Conservation (phyloP, 129 eudicot genomes). For the Pulicaria dysenterica region DNA sequence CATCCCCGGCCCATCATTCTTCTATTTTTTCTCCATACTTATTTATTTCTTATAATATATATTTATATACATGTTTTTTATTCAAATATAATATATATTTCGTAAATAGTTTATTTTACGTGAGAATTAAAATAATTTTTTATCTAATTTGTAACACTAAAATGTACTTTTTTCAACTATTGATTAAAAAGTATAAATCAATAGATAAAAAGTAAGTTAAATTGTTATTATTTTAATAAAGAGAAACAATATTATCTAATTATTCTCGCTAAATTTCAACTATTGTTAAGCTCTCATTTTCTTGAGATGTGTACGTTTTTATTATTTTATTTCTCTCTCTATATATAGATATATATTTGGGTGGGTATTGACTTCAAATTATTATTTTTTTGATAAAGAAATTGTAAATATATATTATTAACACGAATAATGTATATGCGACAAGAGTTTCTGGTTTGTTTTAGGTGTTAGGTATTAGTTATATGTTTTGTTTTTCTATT, state of each 20-base stretch:
- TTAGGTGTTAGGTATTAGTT: no score
- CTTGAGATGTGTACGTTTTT: background rate
- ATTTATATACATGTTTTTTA: background rate
- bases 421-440: background rate
- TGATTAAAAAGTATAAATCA: no score
- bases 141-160: no score
- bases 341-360: no score
- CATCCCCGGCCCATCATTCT: background rate
- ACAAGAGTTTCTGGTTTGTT: background rate
- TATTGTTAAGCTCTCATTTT: conserved; percentile 10
- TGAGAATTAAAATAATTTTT: background rate
- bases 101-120: background rate
- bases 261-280: background rate
- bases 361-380: conserved; percentile 13
- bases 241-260: background rate
- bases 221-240: background rate
- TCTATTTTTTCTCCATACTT: background rate
- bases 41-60: background rate
- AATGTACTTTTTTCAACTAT: no score
- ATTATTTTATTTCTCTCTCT: background rate
- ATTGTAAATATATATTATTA: background rate
- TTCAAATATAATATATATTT: background rate
- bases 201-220: no score
- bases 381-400: background rate
- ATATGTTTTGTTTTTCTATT: background rate